Evolutionary conservation across 2,329 filamentous ascomycete genomes (phyloP).

Genomic region (Monilinia vaccinii-corymbosi): DNA sequence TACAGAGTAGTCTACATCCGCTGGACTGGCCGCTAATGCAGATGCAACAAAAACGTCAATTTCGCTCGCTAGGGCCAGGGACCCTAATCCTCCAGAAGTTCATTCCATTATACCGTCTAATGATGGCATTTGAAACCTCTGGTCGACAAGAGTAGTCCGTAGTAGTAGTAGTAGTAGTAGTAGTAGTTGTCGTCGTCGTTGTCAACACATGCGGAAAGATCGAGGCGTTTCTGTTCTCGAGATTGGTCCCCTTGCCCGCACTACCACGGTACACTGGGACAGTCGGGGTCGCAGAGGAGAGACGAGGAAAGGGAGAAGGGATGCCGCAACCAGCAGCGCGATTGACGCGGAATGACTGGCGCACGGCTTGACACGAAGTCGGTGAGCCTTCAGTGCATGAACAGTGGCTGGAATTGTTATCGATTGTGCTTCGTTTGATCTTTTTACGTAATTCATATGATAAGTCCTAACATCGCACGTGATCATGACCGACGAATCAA

Average conservation of each 20-base stretch:
- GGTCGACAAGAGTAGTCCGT: neutral
- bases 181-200: too few species aligned
- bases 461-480: too few species aligned
- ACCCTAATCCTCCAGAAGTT: constrained; percentile 18
- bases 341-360: constrained; percentile 29
- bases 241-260: constrained; percentile 23
- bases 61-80: constrained; percentile 21
- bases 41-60: constrained; percentile 26
- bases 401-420: constrained; percentile 27
- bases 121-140: constrained; percentile 11
- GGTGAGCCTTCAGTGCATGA: constrained; percentile 30
- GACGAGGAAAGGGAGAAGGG: neutral
- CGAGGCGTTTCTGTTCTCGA: constrained; percentile 5
- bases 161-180: too few species aligned
- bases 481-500: too few species aligned
- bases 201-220: constrained; percentile 10
- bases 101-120: constrained; percentile 8
- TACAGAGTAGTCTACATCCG: constrained; percentile 25
- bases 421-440: constrained; percentile 7
- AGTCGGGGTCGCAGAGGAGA: neutral
- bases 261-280: constrained; percentile 21
- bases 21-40: constrained; percentile 29
- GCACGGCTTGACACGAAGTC: constrained; percentile 32
- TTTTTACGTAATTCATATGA: too few species aligned
- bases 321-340: constrained; percentile 17